Percentiles rank a stretch among this genome's conserved stretches.
These are phyloP conservation scores for Phytophthora aleatoria DNA, from an alignment of 352 stramenopile species.

Conservation along the genomic window DNA sequence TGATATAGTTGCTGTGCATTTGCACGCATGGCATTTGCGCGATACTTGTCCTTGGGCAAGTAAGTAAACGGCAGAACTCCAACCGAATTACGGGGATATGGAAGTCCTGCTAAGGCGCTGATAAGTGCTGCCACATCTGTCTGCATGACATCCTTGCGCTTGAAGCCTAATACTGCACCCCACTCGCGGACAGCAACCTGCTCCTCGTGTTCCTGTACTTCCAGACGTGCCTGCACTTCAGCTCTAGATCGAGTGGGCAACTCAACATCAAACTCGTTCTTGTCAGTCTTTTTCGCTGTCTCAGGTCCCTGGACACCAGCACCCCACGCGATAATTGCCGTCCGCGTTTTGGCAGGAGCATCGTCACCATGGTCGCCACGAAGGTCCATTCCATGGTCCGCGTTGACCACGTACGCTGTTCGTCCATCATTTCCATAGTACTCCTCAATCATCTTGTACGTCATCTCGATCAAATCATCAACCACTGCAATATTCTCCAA, in stretches of 20 bases:
- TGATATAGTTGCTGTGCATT: slow-evolving; percentile 73
- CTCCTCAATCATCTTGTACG: slow-evolving; percentile 55
- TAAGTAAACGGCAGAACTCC: slow-evolving; percentile 78
- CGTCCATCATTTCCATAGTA: slow-evolving; percentile 69
- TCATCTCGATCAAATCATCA: slow-evolving; percentile 75
- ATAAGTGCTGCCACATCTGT: slow-evolving; percentile 78
- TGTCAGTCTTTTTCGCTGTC: background rate
- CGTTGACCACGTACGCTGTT: slow-evolving; percentile 79
- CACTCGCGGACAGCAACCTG: slow-evolving; percentile 46
- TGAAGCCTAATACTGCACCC: slow-evolving; percentile 43
- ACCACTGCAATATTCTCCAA: slow-evolving; percentile 81
- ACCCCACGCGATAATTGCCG: slow-evolving; percentile 78
- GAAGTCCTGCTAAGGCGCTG: slow-evolving; percentile 64
- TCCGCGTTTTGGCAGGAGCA: slow-evolving; percentile 77
- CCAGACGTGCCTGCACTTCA: slow-evolving; percentile 54
- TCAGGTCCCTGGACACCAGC: slow-evolving; percentile 55
- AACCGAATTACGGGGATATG: slow-evolving; percentile 82
- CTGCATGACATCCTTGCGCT: slow-evolving; percentile 82
- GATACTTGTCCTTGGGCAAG: slow-evolving; percentile 59
- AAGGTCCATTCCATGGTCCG: slow-evolving; percentile 86
- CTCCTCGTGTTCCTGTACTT: slow-evolving; percentile 51
- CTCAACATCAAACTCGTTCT: slow-evolving; percentile 52
- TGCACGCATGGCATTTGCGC: slow-evolving; percentile 57
- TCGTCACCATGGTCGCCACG: slow-evolving; percentile 76
- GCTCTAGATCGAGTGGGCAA: slow-evolving; percentile 64